A percentile compares a stretch with the other conserved stretches of the same genome.
Evolutionary conservation across 1,284 basidiomycete genomes (phyloP).

Genomic region (Fomitiporia mediterranea): DNA sequence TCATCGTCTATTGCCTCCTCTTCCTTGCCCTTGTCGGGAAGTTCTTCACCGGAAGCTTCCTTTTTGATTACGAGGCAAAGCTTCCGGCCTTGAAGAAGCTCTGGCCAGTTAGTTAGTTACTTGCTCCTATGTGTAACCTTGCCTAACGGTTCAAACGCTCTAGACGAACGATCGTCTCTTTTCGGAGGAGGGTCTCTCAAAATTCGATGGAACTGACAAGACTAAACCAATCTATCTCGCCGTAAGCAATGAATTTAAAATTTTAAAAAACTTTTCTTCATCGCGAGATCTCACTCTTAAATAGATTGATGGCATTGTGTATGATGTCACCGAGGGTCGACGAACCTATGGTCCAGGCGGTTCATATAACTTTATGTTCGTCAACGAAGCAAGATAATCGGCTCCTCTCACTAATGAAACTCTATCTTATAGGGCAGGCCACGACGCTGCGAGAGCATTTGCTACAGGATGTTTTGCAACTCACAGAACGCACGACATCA

Average conservation of each 20-base stretch:
- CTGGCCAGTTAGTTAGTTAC: conserved; percentile 46
- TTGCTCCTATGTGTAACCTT: neutral
- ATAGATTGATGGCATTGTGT: conserved; percentile 89
- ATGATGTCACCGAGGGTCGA: conserved; percentile 77
- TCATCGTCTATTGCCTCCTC: conserved; percentile 53
- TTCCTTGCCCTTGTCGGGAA: conserved; percentile 60
- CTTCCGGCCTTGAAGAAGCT: conserved; percentile 54
- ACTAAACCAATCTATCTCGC: conserved; percentile 81
- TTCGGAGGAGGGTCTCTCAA: conserved; percentile 62
- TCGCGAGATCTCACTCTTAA: conserved; percentile 8
- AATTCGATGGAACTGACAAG: conserved; percentile 72
- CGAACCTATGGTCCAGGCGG: conserved; percentile 89
- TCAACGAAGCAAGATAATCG: conserved; percentile 23
- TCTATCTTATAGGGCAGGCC: conserved; percentile 60
- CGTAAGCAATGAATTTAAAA: conserved; percentile 53
- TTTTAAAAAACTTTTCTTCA: neutral
- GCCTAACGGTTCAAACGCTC: neutral
- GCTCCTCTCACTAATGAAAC: conserved; percentile 1
- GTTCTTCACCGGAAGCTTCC: conserved; percentile 75
- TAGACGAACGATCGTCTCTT: conserved; percentile 64
- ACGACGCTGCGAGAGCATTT: conserved; percentile 86
- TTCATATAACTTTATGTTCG: conserved; percentile 79
- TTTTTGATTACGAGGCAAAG: conserved; percentile 71
- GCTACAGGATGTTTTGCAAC: conserved; percentile 89
- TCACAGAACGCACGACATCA: conserved; percentile 86